Conservation (phyloP, 2,329 filamentous ascomycete genomes). For the Dactylellina leptospora region DNA sequence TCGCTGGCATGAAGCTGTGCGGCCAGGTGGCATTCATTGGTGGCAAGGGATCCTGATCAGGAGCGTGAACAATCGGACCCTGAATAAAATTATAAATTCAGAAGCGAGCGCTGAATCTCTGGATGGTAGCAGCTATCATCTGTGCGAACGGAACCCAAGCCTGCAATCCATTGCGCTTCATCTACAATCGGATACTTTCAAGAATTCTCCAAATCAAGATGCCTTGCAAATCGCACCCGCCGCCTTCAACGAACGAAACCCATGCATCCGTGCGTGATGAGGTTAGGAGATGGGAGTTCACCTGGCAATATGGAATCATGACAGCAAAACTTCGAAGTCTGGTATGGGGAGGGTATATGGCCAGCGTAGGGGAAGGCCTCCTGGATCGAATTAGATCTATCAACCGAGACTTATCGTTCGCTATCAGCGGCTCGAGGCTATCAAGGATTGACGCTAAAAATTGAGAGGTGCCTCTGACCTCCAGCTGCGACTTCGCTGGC, state of each 20-base stretch:
- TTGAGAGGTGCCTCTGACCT: not conserved
- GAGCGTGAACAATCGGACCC: conserved; percentile 18
- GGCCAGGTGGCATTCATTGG: too few relatives aligned
- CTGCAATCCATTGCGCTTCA: not conserved
- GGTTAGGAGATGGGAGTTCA: conserved; percentile 43
- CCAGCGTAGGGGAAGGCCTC: conserved; percentile 27
- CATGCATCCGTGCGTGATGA: conserved; percentile 30
- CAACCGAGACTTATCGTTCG: conserved; percentile 26
- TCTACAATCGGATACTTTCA: too few relatives aligned
- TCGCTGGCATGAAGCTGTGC: conserved; percentile 7
- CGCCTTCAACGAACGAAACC: conserved; percentile 13
- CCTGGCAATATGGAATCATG: conserved; percentile 38
- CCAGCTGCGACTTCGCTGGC: not conserved
- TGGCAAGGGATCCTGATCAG: conserved; percentile 26
- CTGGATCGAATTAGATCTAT: conserved; percentile 30
- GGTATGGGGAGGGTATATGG: conserved; percentile 33
- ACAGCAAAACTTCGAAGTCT: conserved; percentile 26
- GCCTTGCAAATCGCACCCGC: conserved; percentile 51
- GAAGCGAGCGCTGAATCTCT: not conserved
- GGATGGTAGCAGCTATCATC: not conserved
- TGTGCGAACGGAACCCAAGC: not conserved
- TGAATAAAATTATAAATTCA: conserved; percentile 30
- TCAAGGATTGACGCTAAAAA: not conserved
- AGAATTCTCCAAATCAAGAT: conserved; percentile 9
- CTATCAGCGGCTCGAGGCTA: not conserved